Evolutionary conservation across 805 yeast species (phyloP), one percentile per base, ranked within the genome.

Genomic region (Starmerella powellii): DNA sequence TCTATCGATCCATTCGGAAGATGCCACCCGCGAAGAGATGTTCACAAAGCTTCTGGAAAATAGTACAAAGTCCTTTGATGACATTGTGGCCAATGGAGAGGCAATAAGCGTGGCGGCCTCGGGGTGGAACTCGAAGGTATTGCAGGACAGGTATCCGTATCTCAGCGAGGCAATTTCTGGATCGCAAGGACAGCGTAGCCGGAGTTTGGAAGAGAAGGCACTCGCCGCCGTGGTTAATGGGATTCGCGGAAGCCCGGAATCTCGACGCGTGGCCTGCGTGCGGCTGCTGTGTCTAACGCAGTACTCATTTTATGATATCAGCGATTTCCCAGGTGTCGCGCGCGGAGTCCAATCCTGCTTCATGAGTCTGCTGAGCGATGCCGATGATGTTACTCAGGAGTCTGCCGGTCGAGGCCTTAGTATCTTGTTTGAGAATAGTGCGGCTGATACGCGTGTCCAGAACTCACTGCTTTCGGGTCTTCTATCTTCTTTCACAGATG

Each of bases 301-400:
- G 54, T 82, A 74, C 54, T 77, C 86, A 53, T 75, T 79, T 3
- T 67, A 72, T 24, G 55, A 67, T 0, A 58, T 80, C 0, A 54
- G 55, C 19, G 61, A 55, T 0, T 63, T 62, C 4, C 66, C 84
- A 0, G 63, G 73, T n/a, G 71, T 71, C 2, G 46, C 39, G 10
- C 11, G 24, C 2, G 48, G 45, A 19, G 74, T 86, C 33, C 95
- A 88, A 57, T 56, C 71, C 3, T 63, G 80, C 1, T 87, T 88
- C 53, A 76, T 85, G 81, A 70, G 72, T 46, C 82, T 83, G 55
- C 65, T 88, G 42, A 76, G 83, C 0, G 91, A 81, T 48, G 66
- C 78, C 39, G 95, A 88, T 56, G 95, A 87, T 24, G 61, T 86
- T 16, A 67, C 86, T n/a, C 96, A 88, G 56, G 96, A 88, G 46